These are phyloP conservation scores for Saccharata proteae DNA, from an alignment of 2,329 filamentous ascomycete species.

Conservation along the genomic window DNA sequence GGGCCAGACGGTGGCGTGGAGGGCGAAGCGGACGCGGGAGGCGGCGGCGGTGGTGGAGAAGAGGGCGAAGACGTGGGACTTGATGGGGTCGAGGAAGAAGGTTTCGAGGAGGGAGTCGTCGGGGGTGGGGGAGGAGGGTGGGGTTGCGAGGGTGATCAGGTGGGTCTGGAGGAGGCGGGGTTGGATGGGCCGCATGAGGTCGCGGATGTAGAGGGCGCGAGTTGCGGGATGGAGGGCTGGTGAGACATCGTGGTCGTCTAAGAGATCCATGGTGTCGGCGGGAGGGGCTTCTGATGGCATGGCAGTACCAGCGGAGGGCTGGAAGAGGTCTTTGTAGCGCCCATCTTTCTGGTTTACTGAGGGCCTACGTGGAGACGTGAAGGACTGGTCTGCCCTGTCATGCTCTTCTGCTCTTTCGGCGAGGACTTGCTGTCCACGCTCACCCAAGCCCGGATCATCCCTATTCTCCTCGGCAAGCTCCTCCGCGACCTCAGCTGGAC, in stretches of 20 bases:
- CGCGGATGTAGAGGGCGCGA: conserved; percentile 69
- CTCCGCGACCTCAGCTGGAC: conserved; percentile 18
- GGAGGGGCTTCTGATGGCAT: conserved; percentile 7
- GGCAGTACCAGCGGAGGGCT: conserved; percentile 10
- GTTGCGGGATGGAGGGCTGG: conserved; percentile 31
- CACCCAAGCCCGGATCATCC: conserved; percentile 2
- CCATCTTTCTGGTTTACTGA: conserved; percentile 12
- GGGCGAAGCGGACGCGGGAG: conserved; percentile 57
- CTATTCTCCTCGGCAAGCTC: conserved; percentile 7
- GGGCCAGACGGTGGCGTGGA: conserved; percentile 78
- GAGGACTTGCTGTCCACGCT: conserved; percentile 4
- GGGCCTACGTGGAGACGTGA: conserved; percentile 1
- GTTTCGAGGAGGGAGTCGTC: conserved; percentile 47
- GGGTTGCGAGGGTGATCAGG: conserved; percentile 55
- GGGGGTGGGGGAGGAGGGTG: conserved; percentile 35
- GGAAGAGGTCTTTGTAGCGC: conserved; percentile 23
- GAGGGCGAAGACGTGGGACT: conserved; percentile 73
- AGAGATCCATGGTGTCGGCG: too few relatives aligned
- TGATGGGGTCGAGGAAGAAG: conserved; percentile 74
- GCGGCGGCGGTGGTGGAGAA: conserved; percentile 62
- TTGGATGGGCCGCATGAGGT: conserved; percentile 74
- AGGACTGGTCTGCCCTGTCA: too few relatives aligned
- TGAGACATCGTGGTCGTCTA: conserved; percentile 20
- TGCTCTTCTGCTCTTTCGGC: conserved; percentile 3
- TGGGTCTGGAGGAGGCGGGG: conserved; percentile 54